These are phyloP conservation scores for Ceratocystis ficicola DNA, from an alignment of 2,329 filamentous ascomycete genomes.

Conservation along the genomic window DNA sequence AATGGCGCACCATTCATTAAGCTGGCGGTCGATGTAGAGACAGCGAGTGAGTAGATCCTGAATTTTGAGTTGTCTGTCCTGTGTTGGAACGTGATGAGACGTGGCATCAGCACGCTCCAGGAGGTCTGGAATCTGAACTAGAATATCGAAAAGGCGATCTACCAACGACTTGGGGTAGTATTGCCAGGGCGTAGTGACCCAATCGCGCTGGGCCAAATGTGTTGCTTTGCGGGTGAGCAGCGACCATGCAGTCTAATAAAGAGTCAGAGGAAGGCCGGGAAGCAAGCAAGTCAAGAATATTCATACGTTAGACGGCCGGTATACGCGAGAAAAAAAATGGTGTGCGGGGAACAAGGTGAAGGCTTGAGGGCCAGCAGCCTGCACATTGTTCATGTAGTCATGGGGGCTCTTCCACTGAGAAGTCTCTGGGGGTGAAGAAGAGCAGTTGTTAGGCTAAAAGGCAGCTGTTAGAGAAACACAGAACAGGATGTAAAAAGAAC, in stretches of 20 bases:
- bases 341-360: slow-evolving; percentile 44
- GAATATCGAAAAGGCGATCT: slow-evolving; percentile 42
- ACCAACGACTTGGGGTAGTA: slow-evolving; percentile 39
- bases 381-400: slow-evolving; percentile 30
- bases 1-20: slow-evolving; percentile 38
- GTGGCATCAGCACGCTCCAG: slow-evolving; percentile 37
- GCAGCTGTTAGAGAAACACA: neutral
- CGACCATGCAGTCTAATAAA: slow-evolving; percentile 35
- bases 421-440: slow-evolving; percentile 27
- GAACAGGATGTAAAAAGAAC: neutral
- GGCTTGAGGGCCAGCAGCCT: slow-evolving; percentile 34
- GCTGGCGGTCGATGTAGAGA: slow-evolving; percentile 36
- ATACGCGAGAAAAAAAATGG: slow-evolving; percentile 46
- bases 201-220: slow-evolving; percentile 41
- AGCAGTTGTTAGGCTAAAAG: slow-evolving; percentile 36
- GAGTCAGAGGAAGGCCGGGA: neutral
- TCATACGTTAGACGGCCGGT: slow-evolving; percentile 42
- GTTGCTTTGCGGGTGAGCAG: slow-evolving; percentile 39
- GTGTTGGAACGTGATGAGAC: slow-evolving; percentile 31
- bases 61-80: slow-evolving; percentile 34
- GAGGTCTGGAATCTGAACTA: slow-evolving; percentile 38
- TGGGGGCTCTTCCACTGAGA: slow-evolving; percentile 32
- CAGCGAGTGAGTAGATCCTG: slow-evolving; percentile 40
- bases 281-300: neutral
- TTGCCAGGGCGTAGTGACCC: slow-evolving; percentile 42